A percentile compares a stretch with the other conserved stretches of the same genome.
Conservation (phyloP, 495 filamentous ascomycete species). For the Hypoxylon intermedium region DNA sequence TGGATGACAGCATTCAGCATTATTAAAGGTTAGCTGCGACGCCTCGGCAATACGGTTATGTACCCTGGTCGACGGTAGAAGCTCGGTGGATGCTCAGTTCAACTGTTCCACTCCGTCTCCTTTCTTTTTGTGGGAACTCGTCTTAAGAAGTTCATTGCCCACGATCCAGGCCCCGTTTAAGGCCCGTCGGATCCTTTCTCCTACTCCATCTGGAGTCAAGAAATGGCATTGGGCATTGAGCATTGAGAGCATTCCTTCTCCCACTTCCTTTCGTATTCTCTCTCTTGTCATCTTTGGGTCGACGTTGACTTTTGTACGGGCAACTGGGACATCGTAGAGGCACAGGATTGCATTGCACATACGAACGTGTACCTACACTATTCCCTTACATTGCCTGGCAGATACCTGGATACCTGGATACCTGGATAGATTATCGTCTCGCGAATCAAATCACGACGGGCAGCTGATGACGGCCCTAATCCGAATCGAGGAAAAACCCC, state of each 20-base stretch:
- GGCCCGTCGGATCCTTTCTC: slow-evolving; percentile 34
- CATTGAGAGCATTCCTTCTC: slow-evolving; percentile 17
- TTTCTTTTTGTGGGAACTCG: slow-evolving; percentile 28
- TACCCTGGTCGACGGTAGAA: too few relatives aligned
- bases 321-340: not conserved
- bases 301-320: not conserved
- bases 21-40: too few relatives aligned
- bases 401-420: too few relatives aligned
- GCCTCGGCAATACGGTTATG: too few relatives aligned
- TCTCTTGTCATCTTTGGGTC: slow-evolving; percentile 6
- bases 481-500: slow-evolving; percentile 31
- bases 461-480: slow-evolving; percentile 34
- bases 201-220: slow-evolving; percentile 19
- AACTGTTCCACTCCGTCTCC: too few relatives aligned
- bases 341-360: too few relatives aligned
- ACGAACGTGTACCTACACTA: not conserved
- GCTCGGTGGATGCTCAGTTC: too few relatives aligned
- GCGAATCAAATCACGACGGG: slow-evolving; percentile 8
- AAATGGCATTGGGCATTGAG: too few relatives aligned
- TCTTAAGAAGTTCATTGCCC: slow-evolving; percentile 12
- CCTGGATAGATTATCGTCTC: not conserved
- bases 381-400: slow-evolving; percentile 6
- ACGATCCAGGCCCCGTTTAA: slow-evolving; percentile 13
- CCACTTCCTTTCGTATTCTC: slow-evolving; percentile 9
- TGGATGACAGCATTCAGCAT: too few relatives aligned